Percentiles rank a stretch among this genome's conserved stretches.
These are phyloP conservation scores for Ustilago xerochloae DNA, from an alignment of 1,284 basidiomycete genomes.

Conservation along the genomic window DNA sequence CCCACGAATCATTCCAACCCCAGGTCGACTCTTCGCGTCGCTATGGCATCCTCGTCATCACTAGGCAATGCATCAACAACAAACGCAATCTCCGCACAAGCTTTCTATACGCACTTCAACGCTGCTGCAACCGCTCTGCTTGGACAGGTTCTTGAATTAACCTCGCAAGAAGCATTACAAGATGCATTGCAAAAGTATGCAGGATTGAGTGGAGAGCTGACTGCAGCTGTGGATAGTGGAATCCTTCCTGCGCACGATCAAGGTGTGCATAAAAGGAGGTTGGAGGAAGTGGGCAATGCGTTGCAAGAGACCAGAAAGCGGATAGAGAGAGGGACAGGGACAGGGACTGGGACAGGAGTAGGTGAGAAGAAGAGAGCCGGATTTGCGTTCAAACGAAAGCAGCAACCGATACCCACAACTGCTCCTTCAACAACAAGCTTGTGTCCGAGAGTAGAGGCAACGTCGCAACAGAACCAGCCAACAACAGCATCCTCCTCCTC, in stretches of 20 bases:
- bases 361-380: slow-evolving; percentile 12
- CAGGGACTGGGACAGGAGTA: neutral
- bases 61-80: slow-evolving; percentile 23
- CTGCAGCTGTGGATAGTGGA: slow-evolving; percentile 25
- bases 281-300: slow-evolving; percentile 9
- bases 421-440: neutral
- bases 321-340: neutral
- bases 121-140: slow-evolving; percentile 5
- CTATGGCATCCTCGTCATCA: slow-evolving; percentile 44
- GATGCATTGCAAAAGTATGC: slow-evolving; percentile 24
- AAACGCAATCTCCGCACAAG: slow-evolving; percentile 25
- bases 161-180: slow-evolving; percentile 10
- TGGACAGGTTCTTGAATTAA: neutral
- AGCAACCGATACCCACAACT: slow-evolving; percentile 1
- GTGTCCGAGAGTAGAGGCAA: too few species aligned
- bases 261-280: slow-evolving; percentile 21
- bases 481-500: too few species aligned
- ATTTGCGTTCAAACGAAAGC: slow-evolving; percentile 31
- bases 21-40: too few species aligned
- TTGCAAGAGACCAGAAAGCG: slow-evolving; percentile 12
- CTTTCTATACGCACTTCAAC: slow-evolving; percentile 35
- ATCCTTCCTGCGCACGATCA: slow-evolving; percentile 45
- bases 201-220: slow-evolving; percentile 20
- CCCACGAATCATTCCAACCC: too few species aligned
- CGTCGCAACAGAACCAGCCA: neutral